A percentile compares a stretch with the other conserved stretches of the same genome.
phyloP scores from a whole-genome alignment of 257 asterid species.

The Lycium ferocissimum region DNA sequence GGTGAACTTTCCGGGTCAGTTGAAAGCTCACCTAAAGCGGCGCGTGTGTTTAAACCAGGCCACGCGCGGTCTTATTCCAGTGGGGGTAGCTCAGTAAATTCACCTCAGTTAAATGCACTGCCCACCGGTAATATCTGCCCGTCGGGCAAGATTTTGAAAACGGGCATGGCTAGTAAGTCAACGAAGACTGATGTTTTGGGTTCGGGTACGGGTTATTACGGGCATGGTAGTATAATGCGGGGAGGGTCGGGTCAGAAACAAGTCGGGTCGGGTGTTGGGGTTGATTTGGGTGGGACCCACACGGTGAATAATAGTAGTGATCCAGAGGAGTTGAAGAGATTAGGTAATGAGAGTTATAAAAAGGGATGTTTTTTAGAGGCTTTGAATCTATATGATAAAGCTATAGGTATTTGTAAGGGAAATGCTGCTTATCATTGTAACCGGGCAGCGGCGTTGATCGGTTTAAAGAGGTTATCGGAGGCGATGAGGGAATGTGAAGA shows the following conservation, averaged over 20 bases:
- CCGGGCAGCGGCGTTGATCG: constrained; percentile 84
- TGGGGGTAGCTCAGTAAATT: constrained; percentile 60
- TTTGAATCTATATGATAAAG: constrained; percentile 72
- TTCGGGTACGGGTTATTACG: constrained; percentile 64
- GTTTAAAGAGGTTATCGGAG: constrained; percentile 60
- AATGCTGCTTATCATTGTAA: constrained; percentile 81
- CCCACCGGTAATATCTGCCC: constrained; percentile 88
- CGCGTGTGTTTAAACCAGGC: constrained; percentile 46
- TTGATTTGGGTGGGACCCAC: too few species aligned
- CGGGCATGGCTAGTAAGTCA: constrained; percentile 61
- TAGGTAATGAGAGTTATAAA: constrained; percentile 75
- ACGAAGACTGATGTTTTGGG: constrained; percentile 68
- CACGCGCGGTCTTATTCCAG: constrained; percentile 66
- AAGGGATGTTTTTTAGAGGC: constrained; percentile 77
- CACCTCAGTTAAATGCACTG: constrained; percentile 53
- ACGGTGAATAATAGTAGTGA: constrained; percentile 36
- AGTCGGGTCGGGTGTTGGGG: too few species aligned
- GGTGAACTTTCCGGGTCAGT: constrained; percentile 56
- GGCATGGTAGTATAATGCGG: constrained; percentile 87
- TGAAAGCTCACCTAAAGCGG: constrained; percentile 32
- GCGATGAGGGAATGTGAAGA: constrained; percentile 86
- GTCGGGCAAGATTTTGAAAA: constrained; percentile 62
- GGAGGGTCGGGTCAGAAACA: constrained; percentile 50
- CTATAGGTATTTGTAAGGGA: constrained; percentile 65
- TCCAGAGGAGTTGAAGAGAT: constrained; percentile 84